Base-by-base conservation (phyloP, 345 rosid genomes). In the Salix arbutifolia region DNA sequence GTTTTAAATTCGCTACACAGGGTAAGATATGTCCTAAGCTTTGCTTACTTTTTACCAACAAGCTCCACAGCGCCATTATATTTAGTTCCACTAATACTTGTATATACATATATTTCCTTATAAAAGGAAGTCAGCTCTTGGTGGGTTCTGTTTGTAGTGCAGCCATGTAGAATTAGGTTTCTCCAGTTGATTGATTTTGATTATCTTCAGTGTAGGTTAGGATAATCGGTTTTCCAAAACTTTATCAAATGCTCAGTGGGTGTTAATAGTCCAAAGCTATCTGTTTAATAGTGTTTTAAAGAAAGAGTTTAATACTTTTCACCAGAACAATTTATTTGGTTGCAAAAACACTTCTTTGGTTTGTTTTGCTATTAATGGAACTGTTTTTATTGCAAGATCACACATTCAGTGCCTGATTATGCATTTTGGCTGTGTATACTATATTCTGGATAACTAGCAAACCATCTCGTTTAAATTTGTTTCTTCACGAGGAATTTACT, bases 401-500 rank as follows among this genome's bases (percentile, higher is more conserved):
- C 78, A 72, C 73, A n/a, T 26, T 48, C 33, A 28, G 38, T 70
- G 40, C 73, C 1, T 18, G 42, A n/a, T n/a, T 46, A 37, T 67
- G 23, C 7, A 21, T 67, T 67, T 37, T 46, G 26, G 33, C 37
- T 18, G 38, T 70, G 35, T 58, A 56, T n/a, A 23, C 62, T n/a
- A 13, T 9, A 58, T 58, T 58, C 28, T 58, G 62, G 28, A 67
- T 38, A 38, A 13, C 38, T 75, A 31, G 56, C 37, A 46, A 50
- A 12, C 23, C n/a, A 75, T 6, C 65, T 67, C 40, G 1, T 37
- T 17, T 52, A 33, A 50, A n/a, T 25, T 65, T 65, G 13, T 46
- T 61, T 67, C 77, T 85, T 87, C 78, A 80, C 72, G 35, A 65
- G n/a, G 66, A 79, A 64, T 78, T 73, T 69, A 70, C 67, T 83